These are phyloP conservation scores for Primulina tabacum DNA, from an alignment of 257 asterid species.

Conservation along the genomic window DNA sequence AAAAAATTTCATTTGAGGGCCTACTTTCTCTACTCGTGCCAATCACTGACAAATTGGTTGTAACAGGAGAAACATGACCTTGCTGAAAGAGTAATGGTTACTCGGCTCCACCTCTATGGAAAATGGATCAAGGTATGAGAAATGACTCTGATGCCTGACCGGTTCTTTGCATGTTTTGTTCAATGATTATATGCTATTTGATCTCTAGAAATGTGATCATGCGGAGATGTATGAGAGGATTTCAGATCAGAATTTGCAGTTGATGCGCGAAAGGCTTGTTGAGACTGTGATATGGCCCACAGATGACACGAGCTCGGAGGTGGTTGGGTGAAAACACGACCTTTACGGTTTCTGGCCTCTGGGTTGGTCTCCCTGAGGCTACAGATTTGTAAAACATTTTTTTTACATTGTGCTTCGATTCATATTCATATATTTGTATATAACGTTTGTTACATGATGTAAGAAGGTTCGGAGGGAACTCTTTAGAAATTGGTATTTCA, in stretches of 20 bases:
- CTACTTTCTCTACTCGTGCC: no score
- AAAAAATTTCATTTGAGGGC: no score
- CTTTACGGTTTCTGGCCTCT: no score
- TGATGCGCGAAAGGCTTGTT: constrained; percentile 79
- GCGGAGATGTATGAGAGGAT: constrained; percentile 72
- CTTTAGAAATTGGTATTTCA: background rate
- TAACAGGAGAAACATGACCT: constrained; percentile 69
- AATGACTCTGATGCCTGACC: background rate
- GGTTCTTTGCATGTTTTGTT: background rate
- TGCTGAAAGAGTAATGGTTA: constrained; percentile 91
- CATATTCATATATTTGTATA: background rate
- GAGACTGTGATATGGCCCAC: constrained; percentile 86
- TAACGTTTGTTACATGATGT: background rate
- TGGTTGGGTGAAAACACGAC: constrained; percentile 37
- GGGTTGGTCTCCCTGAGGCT: background rate
- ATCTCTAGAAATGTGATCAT: constrained; percentile 71
- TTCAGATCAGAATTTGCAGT: constrained; percentile 73
- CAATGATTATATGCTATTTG: background rate
- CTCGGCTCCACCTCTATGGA: constrained; percentile 83
- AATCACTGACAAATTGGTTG: background rate
- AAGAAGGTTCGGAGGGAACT: background rate
- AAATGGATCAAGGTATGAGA: constrained; percentile 79
- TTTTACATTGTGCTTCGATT: background rate
- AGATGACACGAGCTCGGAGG: constrained; percentile 61
- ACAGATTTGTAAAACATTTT: background rate